Percentiles rank a stretch among this genome's conserved stretches.
phyloP scores from a whole-genome alignment of 23 red algal genomes.

The Agarophyton chilense region DNA sequence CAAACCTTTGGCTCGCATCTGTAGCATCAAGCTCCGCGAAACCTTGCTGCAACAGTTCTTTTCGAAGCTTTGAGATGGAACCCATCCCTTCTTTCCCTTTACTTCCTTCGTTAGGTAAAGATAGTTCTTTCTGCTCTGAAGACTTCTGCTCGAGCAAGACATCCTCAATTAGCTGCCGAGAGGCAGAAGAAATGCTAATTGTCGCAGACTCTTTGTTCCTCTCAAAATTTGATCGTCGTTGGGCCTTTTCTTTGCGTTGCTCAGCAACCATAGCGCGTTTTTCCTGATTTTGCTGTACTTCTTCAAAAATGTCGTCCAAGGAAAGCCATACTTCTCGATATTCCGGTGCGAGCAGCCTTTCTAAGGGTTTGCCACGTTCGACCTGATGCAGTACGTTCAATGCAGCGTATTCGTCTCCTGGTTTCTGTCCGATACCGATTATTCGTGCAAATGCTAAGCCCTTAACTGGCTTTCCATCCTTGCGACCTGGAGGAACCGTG shows the following conservation, averaged over 20 bases:
- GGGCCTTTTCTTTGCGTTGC: conserved; percentile 23
- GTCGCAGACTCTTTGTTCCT: conserved; percentile 62
- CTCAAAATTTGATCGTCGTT: conserved; percentile 34
- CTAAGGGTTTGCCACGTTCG: conserved; percentile 81
- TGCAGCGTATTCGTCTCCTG: conserved; percentile 74
- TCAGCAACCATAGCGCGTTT: conserved; percentile 2
- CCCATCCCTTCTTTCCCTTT: not conserved
- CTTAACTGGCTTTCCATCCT: conserved; percentile 60
- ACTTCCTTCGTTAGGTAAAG: not conserved
- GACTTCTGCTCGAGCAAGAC: conserved; percentile 49
- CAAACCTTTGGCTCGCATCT: conserved; percentile 46
- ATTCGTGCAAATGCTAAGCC: conserved; percentile 38
- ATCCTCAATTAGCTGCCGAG: conserved; percentile 76
- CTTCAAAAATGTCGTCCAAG: conserved; percentile 31
- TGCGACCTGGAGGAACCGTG: conserved; percentile 54
- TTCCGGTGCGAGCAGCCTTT: conserved; percentile 73
- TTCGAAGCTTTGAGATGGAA: not conserved
- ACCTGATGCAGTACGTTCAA: conserved; percentile 73
- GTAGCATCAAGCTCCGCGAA: conserved; percentile 65
- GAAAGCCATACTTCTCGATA: conserved; percentile 62
- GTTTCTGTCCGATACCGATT: conserved; percentile 44
- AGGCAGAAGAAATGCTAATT: conserved; percentile 55
- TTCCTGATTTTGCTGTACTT: conserved; percentile 2
- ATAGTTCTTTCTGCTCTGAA: not conserved
- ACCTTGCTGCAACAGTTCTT: conserved; percentile 21